Evolutionary conservation across 768 basidiomycete species (phyloP).

Genomic region (Lentinus tigrinus): DNA sequence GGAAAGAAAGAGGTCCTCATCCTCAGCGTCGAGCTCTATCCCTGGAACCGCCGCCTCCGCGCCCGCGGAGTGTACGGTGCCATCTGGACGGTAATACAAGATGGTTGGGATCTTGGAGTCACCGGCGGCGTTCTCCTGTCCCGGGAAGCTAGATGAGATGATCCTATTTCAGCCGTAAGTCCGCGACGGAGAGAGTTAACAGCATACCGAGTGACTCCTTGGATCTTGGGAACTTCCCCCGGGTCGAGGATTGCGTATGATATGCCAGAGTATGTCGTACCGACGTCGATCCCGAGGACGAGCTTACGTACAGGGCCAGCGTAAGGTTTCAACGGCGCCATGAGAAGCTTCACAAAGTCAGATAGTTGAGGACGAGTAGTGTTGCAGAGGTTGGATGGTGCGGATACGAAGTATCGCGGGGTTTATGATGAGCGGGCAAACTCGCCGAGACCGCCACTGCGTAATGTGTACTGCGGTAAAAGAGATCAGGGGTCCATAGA

Average conservation of each 20-base stretch:
- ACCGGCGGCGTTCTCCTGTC: slow-evolving; percentile 38
- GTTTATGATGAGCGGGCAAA: neutral
- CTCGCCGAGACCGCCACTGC: neutral
- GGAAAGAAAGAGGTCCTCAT: slow-evolving; percentile 30
- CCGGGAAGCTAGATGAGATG: slow-evolving; percentile 34
- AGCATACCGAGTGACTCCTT: slow-evolving; percentile 43
- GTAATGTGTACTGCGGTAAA: neutral
- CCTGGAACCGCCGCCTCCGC: slow-evolving; percentile 44
- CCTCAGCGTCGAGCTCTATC: slow-evolving; percentile 39
- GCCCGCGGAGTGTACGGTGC: slow-evolving; percentile 40
- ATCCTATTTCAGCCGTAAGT: neutral
- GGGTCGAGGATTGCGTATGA: slow-evolving; percentile 44
- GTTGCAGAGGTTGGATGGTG: neutral
- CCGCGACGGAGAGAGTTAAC: neutral
- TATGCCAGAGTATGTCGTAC: slow-evolving; percentile 53
- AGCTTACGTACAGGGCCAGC: slow-evolving; percentile 40
- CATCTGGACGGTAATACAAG: slow-evolving; percentile 44
- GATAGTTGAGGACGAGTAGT: neutral
- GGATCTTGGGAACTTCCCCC: slow-evolving; percentile 36
- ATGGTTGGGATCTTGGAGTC: slow-evolving; percentile 50
- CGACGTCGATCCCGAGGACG: slow-evolving; percentile 52
- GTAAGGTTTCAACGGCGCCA: slow-evolving; percentile 23
- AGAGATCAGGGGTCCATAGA: neutral
- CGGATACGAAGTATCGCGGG: neutral
- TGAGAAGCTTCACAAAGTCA: neutral